phyloP scores from a whole-genome alignment of 768 basidiomycete species.

The Russula abietina region DNA sequence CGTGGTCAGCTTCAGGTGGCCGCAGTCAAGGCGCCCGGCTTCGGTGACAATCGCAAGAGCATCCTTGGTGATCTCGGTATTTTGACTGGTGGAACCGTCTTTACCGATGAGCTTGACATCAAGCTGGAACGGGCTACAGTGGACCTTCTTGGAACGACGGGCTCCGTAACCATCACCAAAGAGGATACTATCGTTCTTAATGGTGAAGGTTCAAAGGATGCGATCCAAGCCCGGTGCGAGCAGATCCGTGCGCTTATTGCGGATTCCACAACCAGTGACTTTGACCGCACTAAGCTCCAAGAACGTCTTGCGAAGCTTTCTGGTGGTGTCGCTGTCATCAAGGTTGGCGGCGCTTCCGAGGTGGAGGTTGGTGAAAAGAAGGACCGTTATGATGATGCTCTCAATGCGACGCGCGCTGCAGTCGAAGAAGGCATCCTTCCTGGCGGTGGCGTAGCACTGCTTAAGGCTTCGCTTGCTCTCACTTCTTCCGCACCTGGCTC shows the following conservation, averaged over 20 bases:
- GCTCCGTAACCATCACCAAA: constrained; percentile 91
- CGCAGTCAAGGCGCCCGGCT: constrained; percentile 96
- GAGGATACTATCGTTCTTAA: constrained; percentile 97
- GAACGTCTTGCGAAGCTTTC: constrained; percentile 94
- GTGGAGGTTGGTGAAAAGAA: constrained; percentile 99
- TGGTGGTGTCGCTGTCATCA: constrained; percentile 97
- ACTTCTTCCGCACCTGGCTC: constrained; percentile 37
- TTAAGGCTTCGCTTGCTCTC: constrained; percentile 76
- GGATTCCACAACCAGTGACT: constrained; percentile 85
- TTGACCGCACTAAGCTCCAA: constrained; percentile 90
- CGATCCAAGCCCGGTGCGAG: constrained; percentile 90
- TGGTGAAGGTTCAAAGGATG: constrained; percentile 84
- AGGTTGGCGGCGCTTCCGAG: constrained; percentile 88
- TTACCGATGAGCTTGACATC: constrained; percentile 88
- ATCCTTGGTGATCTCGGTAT: constrained; percentile 96
- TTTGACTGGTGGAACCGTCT: constrained; percentile 96
- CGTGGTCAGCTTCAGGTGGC: constrained; percentile 92
- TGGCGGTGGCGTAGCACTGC: constrained; percentile 89
- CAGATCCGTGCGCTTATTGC: constrained; percentile 82
- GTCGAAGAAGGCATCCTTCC: constrained; percentile 99
- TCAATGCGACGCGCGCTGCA: constrained; percentile 96
- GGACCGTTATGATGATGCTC: constrained; percentile 94
- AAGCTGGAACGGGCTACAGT: constrained; percentile 88
- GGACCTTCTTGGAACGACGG: constrained; percentile 87
- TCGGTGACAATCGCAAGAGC: constrained; percentile 98